Percentiles rank a stretch among this genome's conserved stretches.
Conservation (phyloP, 129 eudicot species). For the Pulicaria dysenterica region DNA sequence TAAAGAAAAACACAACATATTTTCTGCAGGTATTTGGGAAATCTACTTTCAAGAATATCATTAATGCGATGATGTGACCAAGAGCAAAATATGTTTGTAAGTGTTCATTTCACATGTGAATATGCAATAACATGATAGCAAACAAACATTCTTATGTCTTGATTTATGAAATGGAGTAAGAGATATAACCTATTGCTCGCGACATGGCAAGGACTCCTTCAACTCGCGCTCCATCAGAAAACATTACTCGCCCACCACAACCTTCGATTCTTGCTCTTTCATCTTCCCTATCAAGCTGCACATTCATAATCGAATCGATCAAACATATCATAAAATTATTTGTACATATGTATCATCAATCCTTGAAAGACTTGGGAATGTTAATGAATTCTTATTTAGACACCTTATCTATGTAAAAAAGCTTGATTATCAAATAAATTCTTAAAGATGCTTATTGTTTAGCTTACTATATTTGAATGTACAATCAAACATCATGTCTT, state of each 20-base stretch:
- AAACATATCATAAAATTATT: too few relatives aligned
- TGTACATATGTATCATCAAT: neutral
- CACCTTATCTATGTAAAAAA: too few relatives aligned
- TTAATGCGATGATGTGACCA: neutral
- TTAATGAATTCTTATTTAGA: too few relatives aligned
- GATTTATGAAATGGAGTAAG: neutral
- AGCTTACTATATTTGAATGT: too few relatives aligned
- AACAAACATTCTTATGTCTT: neutral
- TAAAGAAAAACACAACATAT: neutral
- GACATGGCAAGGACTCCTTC: constrained; percentile 65
- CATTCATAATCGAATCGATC: neutral
- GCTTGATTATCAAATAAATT: too few relatives aligned
- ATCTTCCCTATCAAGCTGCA: constrained; percentile 57
- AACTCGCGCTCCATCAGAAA: constrained; percentile 46
- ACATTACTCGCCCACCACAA: constrained; percentile 45
- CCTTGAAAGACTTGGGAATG: too few relatives aligned
- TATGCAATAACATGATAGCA: neutral
- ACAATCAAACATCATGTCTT: too few relatives aligned
- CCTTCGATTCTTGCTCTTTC: constrained; percentile 52
- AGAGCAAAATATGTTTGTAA: neutral
- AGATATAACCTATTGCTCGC: constrained; percentile 58
- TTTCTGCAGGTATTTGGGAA: neutral
- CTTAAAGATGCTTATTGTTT: too few relatives aligned
- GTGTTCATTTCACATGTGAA: neutral
- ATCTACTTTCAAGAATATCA: neutral